Base-by-base conservation (phyloP, 2,329 filamentous ascomycete genomes). In the Zalaria sp. region DNA sequence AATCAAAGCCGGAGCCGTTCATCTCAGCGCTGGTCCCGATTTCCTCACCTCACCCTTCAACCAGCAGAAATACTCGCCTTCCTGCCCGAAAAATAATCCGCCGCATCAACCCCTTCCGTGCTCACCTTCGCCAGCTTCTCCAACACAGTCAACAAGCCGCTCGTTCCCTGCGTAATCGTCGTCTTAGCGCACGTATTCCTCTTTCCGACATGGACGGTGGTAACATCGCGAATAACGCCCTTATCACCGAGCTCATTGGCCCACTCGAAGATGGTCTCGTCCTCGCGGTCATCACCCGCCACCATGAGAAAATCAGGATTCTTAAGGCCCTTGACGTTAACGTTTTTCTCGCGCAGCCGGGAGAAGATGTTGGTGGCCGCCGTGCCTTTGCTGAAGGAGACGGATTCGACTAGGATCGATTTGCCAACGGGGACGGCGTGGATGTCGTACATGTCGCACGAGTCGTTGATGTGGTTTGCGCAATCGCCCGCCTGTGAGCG, bases 221-320 rank as follows among this genome's bases (percentile, higher is more conserved):
- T 78, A 3, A 91, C 83, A 42, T 85, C 71, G 39, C 52, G 42
- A 38, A 69, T 49, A 6, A 49, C 45, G 10, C 50, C 54, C 2
- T 77, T 64, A 35, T 87, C 71, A 2, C 65, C 63, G 7, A 94
- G 65, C 38, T 76, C 71, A 62, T 95, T 94, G 11, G 89, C 91
- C 89, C 91, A 96, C 47, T 80, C 80, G 66, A 94, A 96, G 18
- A 94, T 82, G 51, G 85, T 82, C 57, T 96, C 89, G 50, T 96
- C 91, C 51, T 95, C 89, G 28, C 89, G 79, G 35, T 88, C 86
- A 55, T 95, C 88, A 32, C 89, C 89, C 29, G 88, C 76, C 5
- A 94, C 83, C 65, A 95, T 77, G 43, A 96, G 63, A 60, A 95
- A 96, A 57, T 95, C 86, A 1, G 86, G 74, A 0, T 70, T 57